Conservation (phyloP, 805 yeast species). For the Maudiozyma bulderi region DNA sequence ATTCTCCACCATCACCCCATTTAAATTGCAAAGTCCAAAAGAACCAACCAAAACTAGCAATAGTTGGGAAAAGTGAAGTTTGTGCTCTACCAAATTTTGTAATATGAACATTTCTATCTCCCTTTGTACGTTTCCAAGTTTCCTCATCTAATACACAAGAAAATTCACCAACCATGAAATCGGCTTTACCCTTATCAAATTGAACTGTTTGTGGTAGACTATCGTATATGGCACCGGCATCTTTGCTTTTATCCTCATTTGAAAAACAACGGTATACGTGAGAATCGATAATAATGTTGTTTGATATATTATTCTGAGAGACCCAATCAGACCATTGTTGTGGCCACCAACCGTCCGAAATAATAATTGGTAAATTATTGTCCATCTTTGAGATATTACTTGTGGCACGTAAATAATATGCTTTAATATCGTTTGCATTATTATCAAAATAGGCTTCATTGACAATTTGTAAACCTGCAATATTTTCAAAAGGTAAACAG, state of each 20-base stretch:
- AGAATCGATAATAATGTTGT: slow-evolving; percentile 69
- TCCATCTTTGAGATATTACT: slow-evolving; percentile 49
- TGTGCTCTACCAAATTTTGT: slow-evolving; percentile 54
- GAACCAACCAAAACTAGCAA: slow-evolving; percentile 62
- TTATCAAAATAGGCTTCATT: slow-evolving; percentile 71
- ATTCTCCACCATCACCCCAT: slow-evolving; percentile 89
- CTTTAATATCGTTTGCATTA: slow-evolving; percentile 40
- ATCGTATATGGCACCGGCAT: slow-evolving; percentile 51
- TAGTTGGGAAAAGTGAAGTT: slow-evolving; percentile 34
- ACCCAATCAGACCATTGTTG: slow-evolving; percentile 68
- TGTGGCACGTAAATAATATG: slow-evolving; percentile 59
- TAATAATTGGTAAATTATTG: slow-evolving; percentile 53
- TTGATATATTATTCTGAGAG: slow-evolving; percentile 25
- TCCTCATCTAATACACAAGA: slow-evolving; percentile 75
- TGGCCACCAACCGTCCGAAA: slow-evolving; percentile 94
- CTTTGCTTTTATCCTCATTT: slow-evolving; percentile 56
- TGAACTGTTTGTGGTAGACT: slow-evolving; percentile 46
- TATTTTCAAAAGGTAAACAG: slow-evolving; percentile 43
- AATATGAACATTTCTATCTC: slow-evolving; percentile 47
- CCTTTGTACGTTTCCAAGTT: slow-evolving; percentile 51
- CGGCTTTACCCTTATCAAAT: slow-evolving; percentile 42
- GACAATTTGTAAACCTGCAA: slow-evolving; percentile 75
- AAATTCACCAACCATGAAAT: slow-evolving; percentile 79
- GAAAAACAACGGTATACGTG: slow-evolving; percentile 84
- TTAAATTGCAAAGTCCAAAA: slow-evolving; percentile 90